A percentile compares a stretch with the other conserved stretches of the same genome.
phyloP scores from a whole-genome alignment of 805 yeast genomes.

The Pichia cephalocereana region DNA sequence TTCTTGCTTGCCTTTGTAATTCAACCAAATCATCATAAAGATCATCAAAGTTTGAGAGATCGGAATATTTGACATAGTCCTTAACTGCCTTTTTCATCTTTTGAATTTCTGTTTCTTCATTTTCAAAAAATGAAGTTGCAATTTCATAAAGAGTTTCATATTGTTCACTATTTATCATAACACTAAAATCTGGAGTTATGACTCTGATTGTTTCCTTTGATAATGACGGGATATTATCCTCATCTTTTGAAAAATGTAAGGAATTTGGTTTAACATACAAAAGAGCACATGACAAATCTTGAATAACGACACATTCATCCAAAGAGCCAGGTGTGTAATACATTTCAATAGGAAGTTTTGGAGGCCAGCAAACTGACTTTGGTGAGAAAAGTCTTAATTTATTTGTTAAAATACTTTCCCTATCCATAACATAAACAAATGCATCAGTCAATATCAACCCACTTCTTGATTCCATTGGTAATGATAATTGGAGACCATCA shows the following conservation, averaged over 20 bases:
- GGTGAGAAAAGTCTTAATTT: constrained; percentile 26
- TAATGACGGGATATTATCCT: constrained; percentile 2
- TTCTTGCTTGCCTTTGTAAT: constrained; percentile 19
- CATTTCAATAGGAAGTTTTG: constrained; percentile 55
- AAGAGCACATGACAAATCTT: constrained; percentile 43
- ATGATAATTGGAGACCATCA: constrained; percentile 28
- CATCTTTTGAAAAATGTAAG: constrained; percentile 32
- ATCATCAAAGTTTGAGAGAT: constrained; percentile 17
- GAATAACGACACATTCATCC: constrained; percentile 37
- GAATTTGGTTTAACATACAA: constrained; percentile 43
- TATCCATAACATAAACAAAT: constrained; percentile 43
- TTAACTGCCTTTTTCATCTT: constrained; percentile 32
- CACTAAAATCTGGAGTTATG: constrained; percentile 36
- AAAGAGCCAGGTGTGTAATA: constrained; percentile 41
- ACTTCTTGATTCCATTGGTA: constrained; percentile 44
- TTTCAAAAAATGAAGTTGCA: constrained; percentile 33
- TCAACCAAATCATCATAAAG: constrained; percentile 11
- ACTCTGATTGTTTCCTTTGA: constrained; percentile 16
- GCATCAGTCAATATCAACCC: constrained; percentile 50
- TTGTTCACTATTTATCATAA: constrained; percentile 49
- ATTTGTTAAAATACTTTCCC: constrained; percentile 25
- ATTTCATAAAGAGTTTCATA: constrained; percentile 45
- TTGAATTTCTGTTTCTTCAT: constrained; percentile 28
- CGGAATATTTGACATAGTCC: constrained; percentile 21
- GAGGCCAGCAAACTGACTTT: constrained; percentile 45